Conservation (phyloP, 129 eudicot genomes). For the Artemisia argyi region DNA sequence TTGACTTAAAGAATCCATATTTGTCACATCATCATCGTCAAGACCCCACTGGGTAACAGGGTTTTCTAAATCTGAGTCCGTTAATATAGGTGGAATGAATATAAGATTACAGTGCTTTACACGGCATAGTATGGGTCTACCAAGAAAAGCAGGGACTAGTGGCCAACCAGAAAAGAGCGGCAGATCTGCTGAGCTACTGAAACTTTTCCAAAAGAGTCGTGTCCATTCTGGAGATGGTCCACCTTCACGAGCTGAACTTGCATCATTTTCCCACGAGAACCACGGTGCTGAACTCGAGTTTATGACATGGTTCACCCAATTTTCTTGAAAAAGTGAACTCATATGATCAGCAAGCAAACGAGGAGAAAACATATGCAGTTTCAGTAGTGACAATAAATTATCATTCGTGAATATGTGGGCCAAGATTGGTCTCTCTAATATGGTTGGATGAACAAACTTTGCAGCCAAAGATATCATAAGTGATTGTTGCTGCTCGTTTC, state of each 20-base stretch:
- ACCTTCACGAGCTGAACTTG: constrained; percentile 56
- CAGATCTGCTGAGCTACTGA: constrained; percentile 71
- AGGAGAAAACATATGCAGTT: constrained; percentile 67
- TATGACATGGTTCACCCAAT: constrained; percentile 87
- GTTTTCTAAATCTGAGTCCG: constrained; percentile 33
- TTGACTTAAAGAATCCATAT: constrained; percentile 47
- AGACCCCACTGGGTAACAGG: constrained; percentile 31
- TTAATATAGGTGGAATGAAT: constrained; percentile 64
- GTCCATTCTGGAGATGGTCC: constrained; percentile 94
- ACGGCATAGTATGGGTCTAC: constrained; percentile 93
- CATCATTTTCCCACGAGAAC: constrained; percentile 90
- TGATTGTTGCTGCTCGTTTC: constrained; percentile 76
- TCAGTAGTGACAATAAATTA: constrained; percentile 55
- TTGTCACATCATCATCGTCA: constrained; percentile 38
- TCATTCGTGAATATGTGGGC: constrained; percentile 53
- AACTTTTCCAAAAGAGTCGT: constrained; percentile 79
- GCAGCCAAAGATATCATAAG: constrained; percentile 68
- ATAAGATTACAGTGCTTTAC: constrained; percentile 79
- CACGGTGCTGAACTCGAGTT: constrained; percentile 78
- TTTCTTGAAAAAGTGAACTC: constrained; percentile 71
- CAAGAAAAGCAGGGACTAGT: constrained; percentile 93
- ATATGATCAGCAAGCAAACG: constrained; percentile 72
- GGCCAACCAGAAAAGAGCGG: constrained; percentile 97
- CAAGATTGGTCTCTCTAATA: constrained; percentile 77
- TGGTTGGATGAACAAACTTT: constrained; percentile 68